These are phyloP conservation scores for Thalassiosira delicatula DNA, from an alignment of 352 stramenopile genomes.

Conservation along the genomic window DNA sequence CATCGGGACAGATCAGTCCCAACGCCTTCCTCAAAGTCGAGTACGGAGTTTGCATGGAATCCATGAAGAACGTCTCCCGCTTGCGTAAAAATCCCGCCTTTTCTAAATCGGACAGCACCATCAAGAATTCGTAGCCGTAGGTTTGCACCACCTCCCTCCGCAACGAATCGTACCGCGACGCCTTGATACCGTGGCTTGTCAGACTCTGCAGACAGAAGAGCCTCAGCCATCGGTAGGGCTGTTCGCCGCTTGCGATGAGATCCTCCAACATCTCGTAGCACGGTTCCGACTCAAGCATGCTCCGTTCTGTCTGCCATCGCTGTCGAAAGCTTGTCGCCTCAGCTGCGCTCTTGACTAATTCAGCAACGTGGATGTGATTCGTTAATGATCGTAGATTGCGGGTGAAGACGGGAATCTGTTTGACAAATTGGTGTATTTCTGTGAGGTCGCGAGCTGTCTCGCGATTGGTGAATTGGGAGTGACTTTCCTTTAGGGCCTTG, in stretches of 20 bases:
- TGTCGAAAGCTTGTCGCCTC: slow-evolving; percentile 92
- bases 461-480: slow-evolving; percentile 94
- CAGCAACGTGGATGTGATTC: slow-evolving; percentile 96
- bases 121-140: slow-evolving; percentile 95
- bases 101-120: slow-evolving; percentile 93
- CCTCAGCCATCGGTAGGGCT: slow-evolving; percentile 89
- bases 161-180: slow-evolving; percentile 93
- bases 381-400: slow-evolving; percentile 94
- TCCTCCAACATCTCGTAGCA: slow-evolving; percentile 96
- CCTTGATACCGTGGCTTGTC: slow-evolving; percentile 91
- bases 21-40: slow-evolving; percentile 88
- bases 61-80: slow-evolving; percentile 86
- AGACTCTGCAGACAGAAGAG: slow-evolving; percentile 94
- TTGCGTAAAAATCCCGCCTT: slow-evolving; percentile 90
- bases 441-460: slow-evolving; percentile 93
- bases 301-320: slow-evolving; percentile 93
- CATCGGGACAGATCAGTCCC: slow-evolving; percentile 93
- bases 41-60: slow-evolving; percentile 83
- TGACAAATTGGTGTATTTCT: slow-evolving; percentile 98
- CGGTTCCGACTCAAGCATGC: slow-evolving; percentile 94
- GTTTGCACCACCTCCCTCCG: slow-evolving; percentile 93
- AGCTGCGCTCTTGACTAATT: slow-evolving; percentile 93
- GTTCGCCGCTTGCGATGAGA: slow-evolving; percentile 91
- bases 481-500: slow-evolving; percentile 90
- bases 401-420: slow-evolving; percentile 93